Percentiles rank a stretch among this genome's conserved stretches.
Conservation (phyloP, 106 monocot species). For the Ottelia alismoides region DNA sequence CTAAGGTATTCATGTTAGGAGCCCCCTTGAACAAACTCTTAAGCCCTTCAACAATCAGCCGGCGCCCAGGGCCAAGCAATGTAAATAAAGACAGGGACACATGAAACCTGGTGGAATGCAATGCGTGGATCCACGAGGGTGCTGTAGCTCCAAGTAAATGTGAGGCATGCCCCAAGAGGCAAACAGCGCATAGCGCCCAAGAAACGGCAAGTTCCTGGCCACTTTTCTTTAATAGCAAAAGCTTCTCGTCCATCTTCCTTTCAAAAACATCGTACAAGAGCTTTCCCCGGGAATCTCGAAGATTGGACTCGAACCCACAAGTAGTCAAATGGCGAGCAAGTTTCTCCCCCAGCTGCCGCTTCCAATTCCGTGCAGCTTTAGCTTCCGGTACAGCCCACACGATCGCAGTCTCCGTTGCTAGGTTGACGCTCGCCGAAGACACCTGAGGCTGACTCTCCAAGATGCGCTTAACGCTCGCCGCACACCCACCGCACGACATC, state of each 20-base stretch:
- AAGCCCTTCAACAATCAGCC: conserved; percentile 79
- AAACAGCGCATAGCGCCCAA: conserved; percentile 97
- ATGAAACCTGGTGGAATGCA: conserved; percentile 82
- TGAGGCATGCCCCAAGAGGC: conserved; percentile 74
- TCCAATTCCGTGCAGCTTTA: conserved; percentile 47
- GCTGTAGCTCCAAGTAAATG: conserved; percentile 61
- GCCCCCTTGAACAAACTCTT: conserved; percentile 64
- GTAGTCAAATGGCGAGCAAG: conserved; percentile 73
- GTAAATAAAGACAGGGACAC: conserved; percentile 83
- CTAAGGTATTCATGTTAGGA: conserved; percentile 98
- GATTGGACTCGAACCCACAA: conserved; percentile 82
- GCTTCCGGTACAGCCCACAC: conserved; percentile 60
- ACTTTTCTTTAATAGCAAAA: conserved; percentile 56
- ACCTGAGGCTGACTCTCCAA: conserved; percentile 96
- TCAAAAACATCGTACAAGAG: conserved; percentile 47
- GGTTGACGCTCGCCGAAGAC: conserved; percentile 72
- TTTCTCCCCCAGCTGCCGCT: conserved; percentile 62
- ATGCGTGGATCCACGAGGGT: conserved; percentile 65
- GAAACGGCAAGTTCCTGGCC: conserved; percentile 94
- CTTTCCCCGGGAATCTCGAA: conserved; percentile 76
- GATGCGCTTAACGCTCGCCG: conserved; percentile 90
- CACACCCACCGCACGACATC: conserved; percentile 97
- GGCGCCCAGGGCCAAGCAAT: conserved; percentile 81
- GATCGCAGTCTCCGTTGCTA: conserved; percentile 89
- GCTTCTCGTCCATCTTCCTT: conserved; percentile 75